Base-by-base conservation (phyloP, 768 basidiomycete genomes). In the Terana coerulea region DNA sequence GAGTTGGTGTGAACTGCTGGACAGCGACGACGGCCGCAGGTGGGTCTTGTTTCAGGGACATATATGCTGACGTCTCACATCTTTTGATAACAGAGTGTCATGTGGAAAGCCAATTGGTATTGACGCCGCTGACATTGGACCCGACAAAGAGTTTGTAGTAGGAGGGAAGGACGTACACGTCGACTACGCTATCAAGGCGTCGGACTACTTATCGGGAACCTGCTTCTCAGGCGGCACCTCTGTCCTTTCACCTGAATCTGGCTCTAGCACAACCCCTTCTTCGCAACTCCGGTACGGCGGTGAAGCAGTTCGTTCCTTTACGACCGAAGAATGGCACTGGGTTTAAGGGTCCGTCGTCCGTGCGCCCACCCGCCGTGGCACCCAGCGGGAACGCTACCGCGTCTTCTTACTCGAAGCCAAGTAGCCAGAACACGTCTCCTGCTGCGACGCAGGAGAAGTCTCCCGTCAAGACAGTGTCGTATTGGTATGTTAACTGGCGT, bases 141-240 rank as follows among this genome's bases (percentile, higher is more conserved):
- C 80, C 25, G 58, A 58, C 35, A 65, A 63, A 33, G 72, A 71
- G 14, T 67, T 64, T 25, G 61, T 67, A 17, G 64, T 75, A 41
- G 52, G 49, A 8, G 65, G 75, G 40, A 88, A 78, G 65, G 84
- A 88, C 33, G 61, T 88, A 14, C 79, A 81, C 56, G 69, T 89
- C 21, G 88, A 90, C 55, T 74, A 79, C 40, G 44, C 69, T 3
- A 73, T 89, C 49, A 67, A 79, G 14, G 65, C 64, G 29, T 67
- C 64, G 28, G 83, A 87, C 44, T 89, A 73, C 61, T 57, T 81
- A 24, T 82, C 85, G 36, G 86, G 87, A 1, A 66, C 69, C 50
- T 86, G 53, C 39, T 59, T 55, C 26, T 45, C 56, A 15, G 39
- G 51, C 10, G 50, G 55, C 34, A 17, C 47, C 7, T 44, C 37